Percentiles rank a stretch among this genome's conserved stretches.
phyloP scores from a whole-genome alignment of 345 rosid species.

The Raphanus sativus region DNA sequence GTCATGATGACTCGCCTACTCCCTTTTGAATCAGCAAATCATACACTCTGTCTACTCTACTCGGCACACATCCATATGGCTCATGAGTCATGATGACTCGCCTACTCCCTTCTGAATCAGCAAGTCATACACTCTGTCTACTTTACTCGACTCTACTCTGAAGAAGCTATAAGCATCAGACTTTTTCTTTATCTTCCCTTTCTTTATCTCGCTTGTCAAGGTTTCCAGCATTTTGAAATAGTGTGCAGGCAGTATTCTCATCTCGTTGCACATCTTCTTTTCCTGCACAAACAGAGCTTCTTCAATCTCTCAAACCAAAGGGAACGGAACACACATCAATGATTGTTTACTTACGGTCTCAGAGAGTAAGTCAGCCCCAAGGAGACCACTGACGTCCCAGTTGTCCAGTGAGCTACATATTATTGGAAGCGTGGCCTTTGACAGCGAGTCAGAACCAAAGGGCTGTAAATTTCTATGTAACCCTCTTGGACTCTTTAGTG shows the following conservation, averaged over 20 bases:
- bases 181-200: slow-evolving; percentile 63
- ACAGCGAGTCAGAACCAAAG: slow-evolving; percentile 43
- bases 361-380: slow-evolving; percentile 71
- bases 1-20: slow-evolving; percentile 40
- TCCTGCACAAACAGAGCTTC: slow-evolving; percentile 53
- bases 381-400: slow-evolving; percentile 75
- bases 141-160: slow-evolving; percentile 77
- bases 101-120: slow-evolving; percentile 65
- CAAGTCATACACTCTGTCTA: slow-evolving; percentile 81
- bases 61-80: slow-evolving; percentile 1
- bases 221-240: slow-evolving; percentile 77
- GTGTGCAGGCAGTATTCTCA: slow-evolving; percentile 74
- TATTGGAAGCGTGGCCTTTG: slow-evolving; percentile 34
- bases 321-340: background rate
- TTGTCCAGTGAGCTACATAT: slow-evolving; percentile 48
- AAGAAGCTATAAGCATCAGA: slow-evolving; percentile 80
- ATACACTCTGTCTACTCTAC: slow-evolving; percentile 78
- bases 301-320: slow-evolving; percentile 5
- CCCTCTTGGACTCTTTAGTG: slow-evolving; percentile 54
- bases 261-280: slow-evolving; percentile 65
- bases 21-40: slow-evolving; percentile 78
- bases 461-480: slow-evolving; percentile 47
- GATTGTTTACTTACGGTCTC: slow-evolving; percentile 55
- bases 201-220: slow-evolving; percentile 60
- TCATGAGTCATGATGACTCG: slow-evolving; percentile 39